phyloP scores from a whole-genome alignment of 306 rosid species.

The Malus asiatica region DNA sequence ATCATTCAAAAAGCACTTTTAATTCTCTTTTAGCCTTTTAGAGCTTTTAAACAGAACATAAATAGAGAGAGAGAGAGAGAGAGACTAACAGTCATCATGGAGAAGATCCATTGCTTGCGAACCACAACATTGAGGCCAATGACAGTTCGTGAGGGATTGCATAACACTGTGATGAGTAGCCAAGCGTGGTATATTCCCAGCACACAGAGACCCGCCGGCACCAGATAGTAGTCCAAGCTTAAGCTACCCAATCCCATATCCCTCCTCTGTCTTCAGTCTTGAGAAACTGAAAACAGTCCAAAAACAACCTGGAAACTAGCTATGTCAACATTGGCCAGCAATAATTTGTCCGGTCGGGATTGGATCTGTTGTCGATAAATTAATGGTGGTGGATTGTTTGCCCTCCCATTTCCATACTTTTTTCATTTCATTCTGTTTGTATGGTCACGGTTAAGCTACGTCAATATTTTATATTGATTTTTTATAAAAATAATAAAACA shows the following conservation, averaged over 20 bases:
- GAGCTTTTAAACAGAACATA: background rate
- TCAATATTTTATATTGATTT: too few relatives aligned
- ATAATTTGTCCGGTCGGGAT: background rate
- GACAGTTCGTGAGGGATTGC: slow-evolving; percentile 56
- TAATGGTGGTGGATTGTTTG: too few relatives aligned
- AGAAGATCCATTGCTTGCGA: slow-evolving; percentile 70
- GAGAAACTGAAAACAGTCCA: background rate
- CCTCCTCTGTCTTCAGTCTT: background rate
- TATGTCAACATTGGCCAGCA: background rate
- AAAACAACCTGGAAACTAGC: background rate
- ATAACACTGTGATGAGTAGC: slow-evolving; percentile 39
- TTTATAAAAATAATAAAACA: too few relatives aligned
- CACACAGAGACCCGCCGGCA: slow-evolving; percentile 52
- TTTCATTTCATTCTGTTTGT: too few relatives aligned
- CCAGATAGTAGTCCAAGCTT: slow-evolving; percentile 43
- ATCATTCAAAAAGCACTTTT: background rate
- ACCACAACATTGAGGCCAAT: slow-evolving; percentile 63
- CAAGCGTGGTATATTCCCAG: slow-evolving; percentile 51
- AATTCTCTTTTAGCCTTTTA: too few relatives aligned
- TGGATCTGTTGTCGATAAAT: background rate
- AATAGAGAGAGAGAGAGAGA: background rate
- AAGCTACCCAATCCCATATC: slow-evolving; percentile 23
- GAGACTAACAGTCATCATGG: slow-evolving; percentile 65
- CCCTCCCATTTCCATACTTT: too few relatives aligned
- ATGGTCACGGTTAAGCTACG: too few relatives aligned